Percentiles rank a stretch among this genome's conserved stretches.
phyloP scores from a whole-genome alignment of 176 grass and related monocot species.

The Chrysopogon serrulatus region DNA sequence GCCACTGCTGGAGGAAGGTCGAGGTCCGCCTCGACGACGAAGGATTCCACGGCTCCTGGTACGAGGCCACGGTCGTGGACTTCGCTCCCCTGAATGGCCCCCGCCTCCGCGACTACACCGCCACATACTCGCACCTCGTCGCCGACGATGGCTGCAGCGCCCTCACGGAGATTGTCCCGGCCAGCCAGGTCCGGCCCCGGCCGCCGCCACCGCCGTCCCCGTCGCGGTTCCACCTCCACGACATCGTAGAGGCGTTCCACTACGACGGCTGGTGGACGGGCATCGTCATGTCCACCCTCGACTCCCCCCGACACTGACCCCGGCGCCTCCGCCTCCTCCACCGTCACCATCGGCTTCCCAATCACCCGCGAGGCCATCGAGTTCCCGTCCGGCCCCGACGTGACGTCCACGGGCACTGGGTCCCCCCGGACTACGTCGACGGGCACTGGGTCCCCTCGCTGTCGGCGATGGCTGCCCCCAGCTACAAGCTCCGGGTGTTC shows the following conservation, averaged over 20 bases:
- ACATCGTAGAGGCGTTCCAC: conserved; percentile 53
- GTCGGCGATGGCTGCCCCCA: background rate
- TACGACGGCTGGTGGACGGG: conserved; percentile 57
- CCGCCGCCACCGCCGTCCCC: background rate
- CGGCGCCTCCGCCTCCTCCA: background rate
- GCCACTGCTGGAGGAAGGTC: too few relatives aligned
- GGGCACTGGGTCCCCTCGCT: conserved; percentile 28
- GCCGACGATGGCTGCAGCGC: background rate
- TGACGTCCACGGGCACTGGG: too few relatives aligned
- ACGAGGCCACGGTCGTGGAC: conserved; percentile 36
- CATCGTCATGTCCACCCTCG: conserved; percentile 17
- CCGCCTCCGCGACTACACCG: background rate
- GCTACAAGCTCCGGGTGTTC: conserved; percentile 12
- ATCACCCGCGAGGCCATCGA: conserved; percentile 38
- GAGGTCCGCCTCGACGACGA: conserved; percentile 57
- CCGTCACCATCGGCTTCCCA: conserved; percentile 37
- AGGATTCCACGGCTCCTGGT: conserved; percentile 60
- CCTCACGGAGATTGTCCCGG: background rate
- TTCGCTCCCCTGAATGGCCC: background rate
- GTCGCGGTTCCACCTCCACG: conserved; percentile 1
- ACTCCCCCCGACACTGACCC: background rate
- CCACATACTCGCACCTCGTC: conserved; percentile 24
- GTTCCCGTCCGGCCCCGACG: conserved; percentile 40
- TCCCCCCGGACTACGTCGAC: conserved; percentile 31
- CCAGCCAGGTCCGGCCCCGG: conserved; percentile 17